Base-by-base conservation (phyloP, 805 yeast species). In the Metschnikowia henanensis region DNA sequence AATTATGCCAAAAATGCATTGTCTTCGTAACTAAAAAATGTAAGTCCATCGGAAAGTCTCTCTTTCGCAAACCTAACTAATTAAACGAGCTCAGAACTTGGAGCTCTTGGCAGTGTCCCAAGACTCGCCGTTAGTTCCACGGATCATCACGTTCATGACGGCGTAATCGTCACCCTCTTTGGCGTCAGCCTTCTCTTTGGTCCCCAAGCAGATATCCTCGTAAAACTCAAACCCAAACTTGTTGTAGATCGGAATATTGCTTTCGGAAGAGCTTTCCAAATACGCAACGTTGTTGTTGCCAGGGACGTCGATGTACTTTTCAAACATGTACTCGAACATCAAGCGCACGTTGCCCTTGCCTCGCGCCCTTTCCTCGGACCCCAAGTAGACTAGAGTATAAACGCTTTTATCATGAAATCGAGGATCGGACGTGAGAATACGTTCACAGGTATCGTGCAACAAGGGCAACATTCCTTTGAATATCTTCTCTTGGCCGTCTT, bases 301-400 rank as follows among this genome's bases (percentile, higher is more conserved):
- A 8, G 55, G 53, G 19, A 60, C 61, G 50, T 79, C 82, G 40
- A 79, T 64, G 56, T 71, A 65, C 41, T 71, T 65, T 26, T 60
- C 55, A 51, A 73, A 76, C 75, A 76, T 70, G 53, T 65, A 72
- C 6, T 77, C 75, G 50, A 79, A 72, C 56, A 77, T 62, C 20
- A 66, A 67, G 37, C 82, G 59, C 9, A 69, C 77, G 52, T 79
- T 78, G 16, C 83, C 83, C 54, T 78, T 78, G 28, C 83, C 83
- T 50, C 81, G 66, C 5, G 82, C 79, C 15, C 57, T 41, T 20
- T 55, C 60, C 5, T 68, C 62, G 6, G 76, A 68, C 5, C 77
- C 79, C 43, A 74, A 59, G 52, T 74, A 74, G 25, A 74, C 76
- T 50, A 74, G 62, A n/a, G 76, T 72, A 52, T 57, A 74, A 13